phyloP scores from a whole-genome alignment of 257 asterid genomes.

The Nicotiana knightiana region DNA sequence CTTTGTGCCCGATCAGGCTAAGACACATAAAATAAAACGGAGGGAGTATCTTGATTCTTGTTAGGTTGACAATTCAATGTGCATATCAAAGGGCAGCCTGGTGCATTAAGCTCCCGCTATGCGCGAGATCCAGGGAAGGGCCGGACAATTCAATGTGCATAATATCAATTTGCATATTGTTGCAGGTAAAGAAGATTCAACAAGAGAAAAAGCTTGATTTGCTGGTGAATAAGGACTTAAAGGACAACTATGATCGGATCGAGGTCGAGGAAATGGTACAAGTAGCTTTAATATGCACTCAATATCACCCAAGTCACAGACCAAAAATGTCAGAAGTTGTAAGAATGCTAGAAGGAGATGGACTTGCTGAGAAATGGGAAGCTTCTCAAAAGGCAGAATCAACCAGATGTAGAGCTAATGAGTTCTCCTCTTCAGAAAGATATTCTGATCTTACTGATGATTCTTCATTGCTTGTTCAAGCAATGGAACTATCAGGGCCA shows the following conservation, averaged over 20 bases:
- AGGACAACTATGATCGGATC: constrained; percentile 50
- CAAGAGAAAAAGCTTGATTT: constrained; percentile 85
- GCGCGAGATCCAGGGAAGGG: too few relatives aligned
- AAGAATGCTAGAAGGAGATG: constrained; percentile 95
- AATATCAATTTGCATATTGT: not conserved
- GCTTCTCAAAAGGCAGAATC: constrained; percentile 79
- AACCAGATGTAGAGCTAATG: constrained; percentile 59
- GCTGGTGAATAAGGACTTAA: constrained; percentile 67
- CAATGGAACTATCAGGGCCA: constrained; percentile 97
- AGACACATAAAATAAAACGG: not conserved
- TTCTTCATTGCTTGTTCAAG: constrained; percentile 81
- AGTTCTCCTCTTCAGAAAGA: constrained; percentile 76
- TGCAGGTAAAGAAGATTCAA: constrained; percentile 82
- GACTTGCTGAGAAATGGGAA: constrained; percentile 97
- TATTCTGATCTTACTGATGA: constrained; percentile 94
- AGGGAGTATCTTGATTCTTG: not conserved
- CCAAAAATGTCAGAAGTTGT: constrained; percentile 98
- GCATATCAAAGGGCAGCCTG: not conserved
- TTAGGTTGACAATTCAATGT: not conserved
- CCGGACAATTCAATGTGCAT: not conserved
- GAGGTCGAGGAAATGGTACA: constrained; percentile 91
- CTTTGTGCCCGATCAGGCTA: not conserved
- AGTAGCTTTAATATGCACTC: constrained; percentile 89
- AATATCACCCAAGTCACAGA: constrained; percentile 72
- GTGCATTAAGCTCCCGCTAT: too few relatives aligned